These are phyloP conservation scores for Lotus japonicus DNA, from an alignment of 306 rosid genomes.

Conservation along the genomic window DNA sequence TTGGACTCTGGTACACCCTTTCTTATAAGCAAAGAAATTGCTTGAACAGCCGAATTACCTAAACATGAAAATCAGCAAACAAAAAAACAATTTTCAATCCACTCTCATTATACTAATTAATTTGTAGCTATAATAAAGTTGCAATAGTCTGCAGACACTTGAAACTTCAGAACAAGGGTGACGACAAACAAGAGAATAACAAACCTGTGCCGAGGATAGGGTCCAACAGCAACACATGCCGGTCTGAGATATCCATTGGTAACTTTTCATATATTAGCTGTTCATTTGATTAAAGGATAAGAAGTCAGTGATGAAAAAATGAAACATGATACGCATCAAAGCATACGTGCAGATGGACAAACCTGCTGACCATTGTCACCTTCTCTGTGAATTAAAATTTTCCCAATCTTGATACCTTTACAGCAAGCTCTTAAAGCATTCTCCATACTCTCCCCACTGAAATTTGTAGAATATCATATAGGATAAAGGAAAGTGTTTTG, in stretches of 20 bases:
- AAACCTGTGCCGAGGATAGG: conserved; percentile 98
- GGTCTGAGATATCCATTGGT: conserved; percentile 90
- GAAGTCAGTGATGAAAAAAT: background rate
- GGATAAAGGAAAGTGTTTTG: background rate
- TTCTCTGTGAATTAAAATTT: conserved; percentile 95
- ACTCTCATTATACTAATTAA: background rate
- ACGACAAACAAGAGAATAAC: conserved; percentile 5
- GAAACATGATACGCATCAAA: background rate
- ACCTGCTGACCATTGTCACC: conserved; percentile 99
- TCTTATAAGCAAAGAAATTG: conserved; percentile 71
- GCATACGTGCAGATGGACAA: conserved; percentile 22
- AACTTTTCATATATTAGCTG: conserved; percentile 93
- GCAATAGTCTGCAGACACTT: background rate
- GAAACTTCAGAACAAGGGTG: background rate
- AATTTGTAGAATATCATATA: conserved; percentile 10
- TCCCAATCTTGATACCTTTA: conserved; percentile 98
- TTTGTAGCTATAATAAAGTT: background rate
- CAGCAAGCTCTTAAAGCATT: conserved; percentile 97
- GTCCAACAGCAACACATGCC: conserved; percentile 93
- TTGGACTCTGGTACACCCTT: conserved; percentile 98
- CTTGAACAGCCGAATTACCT: conserved; percentile 98
- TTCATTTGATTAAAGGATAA: conserved; percentile 18
- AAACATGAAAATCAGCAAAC: conserved; percentile 18
- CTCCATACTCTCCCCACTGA: conserved; percentile 99
- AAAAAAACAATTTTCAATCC: background rate